Evolutionary conservation across 202 grass and related monocot species (phyloP).

Genomic region (Bolboschoenoplectus hybrid): DNA sequence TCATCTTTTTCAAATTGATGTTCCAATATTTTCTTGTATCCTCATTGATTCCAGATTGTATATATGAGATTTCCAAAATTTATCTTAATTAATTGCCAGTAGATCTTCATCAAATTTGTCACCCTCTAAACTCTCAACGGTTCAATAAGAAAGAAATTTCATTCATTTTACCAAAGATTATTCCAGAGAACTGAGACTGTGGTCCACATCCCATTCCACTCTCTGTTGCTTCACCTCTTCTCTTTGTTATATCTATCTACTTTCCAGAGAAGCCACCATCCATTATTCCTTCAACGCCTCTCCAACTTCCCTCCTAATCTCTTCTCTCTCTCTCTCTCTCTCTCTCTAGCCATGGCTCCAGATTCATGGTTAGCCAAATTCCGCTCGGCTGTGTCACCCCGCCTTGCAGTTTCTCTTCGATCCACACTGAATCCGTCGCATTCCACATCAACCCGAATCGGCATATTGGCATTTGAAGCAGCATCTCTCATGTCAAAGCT

Average conservation of each 20-base stretch:
- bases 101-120: neutral
- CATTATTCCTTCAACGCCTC: conserved; percentile 33
- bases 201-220: conserved; percentile 27
- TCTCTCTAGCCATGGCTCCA: conserved; percentile 53
- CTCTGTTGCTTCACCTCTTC: conserved; percentile 30
- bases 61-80: neutral
- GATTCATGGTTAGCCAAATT: conserved; percentile 85
- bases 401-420: conserved; percentile 28
- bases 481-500: conserved; percentile 74
- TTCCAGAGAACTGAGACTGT: conserved; percentile 18
- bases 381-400: conserved; percentile 58
- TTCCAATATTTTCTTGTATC: too few relatives aligned
- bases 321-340: neutral
- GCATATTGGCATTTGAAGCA: conserved; percentile 91
- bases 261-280: conserved; percentile 45
- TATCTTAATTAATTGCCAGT: neutral
- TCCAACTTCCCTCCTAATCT: conserved; percentile 25
- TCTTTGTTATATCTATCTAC: conserved; percentile 40
- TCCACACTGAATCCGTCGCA: conserved; percentile 13
- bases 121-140: conserved; percentile 8
- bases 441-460: conserved; percentile 42
- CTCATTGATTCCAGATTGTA: neutral
- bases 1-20: too few relatives aligned
- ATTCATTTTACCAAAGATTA: neutral
- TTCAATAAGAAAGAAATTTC: neutral